Evolutionary conservation across 2,329 filamentous ascomycete genomes (phyloP), one percentile per base, ranked within the genome.

Genomic region (Pseudofabraea citricarpa): DNA sequence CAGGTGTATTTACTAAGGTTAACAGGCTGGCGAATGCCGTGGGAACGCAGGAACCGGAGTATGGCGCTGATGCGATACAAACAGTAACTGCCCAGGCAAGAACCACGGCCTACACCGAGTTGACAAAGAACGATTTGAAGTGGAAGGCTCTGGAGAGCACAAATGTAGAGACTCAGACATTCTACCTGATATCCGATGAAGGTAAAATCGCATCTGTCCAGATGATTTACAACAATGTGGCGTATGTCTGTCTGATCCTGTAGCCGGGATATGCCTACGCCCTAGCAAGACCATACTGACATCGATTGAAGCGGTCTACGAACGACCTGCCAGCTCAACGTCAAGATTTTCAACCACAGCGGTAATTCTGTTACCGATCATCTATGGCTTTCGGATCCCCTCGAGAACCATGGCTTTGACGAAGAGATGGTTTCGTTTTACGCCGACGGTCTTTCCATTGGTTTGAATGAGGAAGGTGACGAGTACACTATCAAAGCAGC

Each of bases 151-250:
- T 90, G 72, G 84, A 89, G 54, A 84, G 82, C 59, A 97, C 93
- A 52, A 86, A 79, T 60, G 93, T 97, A 56, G 93, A 98, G 75
- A 96, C 89, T 21, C 86, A 96, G 72, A 90, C 79, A 50, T 98
- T 96, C 71, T 98, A 98, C 71, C 70, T 96, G 60, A 83, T 83
- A 67, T 74, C 85, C 43, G 87, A 95, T 49, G 79, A 73, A 47
- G 93, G 93, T 40, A 75, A 83, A 50, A 66, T 90, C 52, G 87
- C 77, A 41, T 79, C 95, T 66, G 81, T 80, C 48, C 93, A 98
- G 74, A 77, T 97, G 68, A 95, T 98, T 65, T 95, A 97, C 75
- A 97, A 87, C 73, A 96, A 95, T 69, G 87, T 98, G 64, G 85
- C 81, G 90, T 96, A 82, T 83, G 33, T 35, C 41, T 13, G 32